Conservation (phyloP, 1,139 yeast species). For the Kazachstania sp. region DNA sequence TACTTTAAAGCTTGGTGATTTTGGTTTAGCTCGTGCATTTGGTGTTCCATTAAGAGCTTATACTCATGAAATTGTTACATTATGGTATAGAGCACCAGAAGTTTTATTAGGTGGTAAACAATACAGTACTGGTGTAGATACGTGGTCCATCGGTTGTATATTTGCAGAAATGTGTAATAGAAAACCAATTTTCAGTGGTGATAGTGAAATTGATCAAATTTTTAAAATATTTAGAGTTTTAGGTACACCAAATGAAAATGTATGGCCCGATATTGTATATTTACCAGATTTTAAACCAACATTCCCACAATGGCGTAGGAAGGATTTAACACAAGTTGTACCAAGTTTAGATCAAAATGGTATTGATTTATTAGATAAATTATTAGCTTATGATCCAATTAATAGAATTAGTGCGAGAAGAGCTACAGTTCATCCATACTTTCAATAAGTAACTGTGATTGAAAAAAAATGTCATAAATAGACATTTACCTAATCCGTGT, state of each 20-base stretch:
- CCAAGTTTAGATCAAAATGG: slow-evolving; percentile 79
- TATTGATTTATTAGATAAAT: slow-evolving; percentile 66
- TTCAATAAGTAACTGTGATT: slow-evolving; percentile 39
- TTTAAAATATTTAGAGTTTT: slow-evolving; percentile 85
- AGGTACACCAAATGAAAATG: slow-evolving; percentile 90
- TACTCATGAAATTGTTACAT: slow-evolving; percentile 94
- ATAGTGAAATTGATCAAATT: slow-evolving; percentile 94
- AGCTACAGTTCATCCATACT: slow-evolving; percentile 85
- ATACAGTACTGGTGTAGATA: slow-evolving; percentile 95
- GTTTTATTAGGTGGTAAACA: slow-evolving; percentile 92
- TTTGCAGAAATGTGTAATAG: slow-evolving; percentile 98
- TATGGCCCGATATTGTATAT: slow-evolving; percentile 94
- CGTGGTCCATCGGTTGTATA: slow-evolving; percentile 98
- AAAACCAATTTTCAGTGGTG: slow-evolving; percentile 94
- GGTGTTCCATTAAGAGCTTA: slow-evolving; percentile 96
- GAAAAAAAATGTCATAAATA: no score
- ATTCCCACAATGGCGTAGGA: slow-evolving; percentile 89
- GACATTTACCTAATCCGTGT: no score
- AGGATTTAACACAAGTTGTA: slow-evolving; percentile 61
- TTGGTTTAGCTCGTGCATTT: slow-evolving; percentile 93
- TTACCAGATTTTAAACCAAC: slow-evolving; percentile 93
- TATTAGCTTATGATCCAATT: slow-evolving; percentile 89
- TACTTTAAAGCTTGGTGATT: slow-evolving; percentile 89
- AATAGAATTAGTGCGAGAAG: slow-evolving; percentile 90
- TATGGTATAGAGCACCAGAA: slow-evolving; percentile 98